Base-by-base conservation (phyloP, 2,329 filamentous ascomycete species). In the Sporothrix dimorphospora region DNA sequence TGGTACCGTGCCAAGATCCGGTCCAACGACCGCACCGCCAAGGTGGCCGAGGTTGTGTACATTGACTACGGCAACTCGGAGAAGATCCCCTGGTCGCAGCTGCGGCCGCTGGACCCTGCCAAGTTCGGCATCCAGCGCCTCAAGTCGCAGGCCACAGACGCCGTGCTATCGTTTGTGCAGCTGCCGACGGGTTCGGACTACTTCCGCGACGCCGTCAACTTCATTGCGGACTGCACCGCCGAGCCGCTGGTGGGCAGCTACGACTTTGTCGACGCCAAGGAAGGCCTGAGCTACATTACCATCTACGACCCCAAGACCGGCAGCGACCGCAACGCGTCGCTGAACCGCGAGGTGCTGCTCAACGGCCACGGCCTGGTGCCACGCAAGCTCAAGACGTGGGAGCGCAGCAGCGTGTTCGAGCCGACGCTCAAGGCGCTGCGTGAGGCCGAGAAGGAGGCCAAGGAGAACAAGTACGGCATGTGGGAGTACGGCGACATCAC, bases 401-500 rank as follows among this genome's bases (percentile, higher is more conserved):
- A 98, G 86, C 88, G 91, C 71, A 88, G 87, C 81, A 83, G 82
- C 72, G 90, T 89, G 9, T 92, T 93, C 61, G 87, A 87, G 72
- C 87, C 92, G 45, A 89, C 94, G 57, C 82, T 97, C 74, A 88
- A 89, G 81, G 88, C 88, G 77, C 83, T 98, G 74, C 90, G 88
- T 78, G 87, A 91, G 81, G 88, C 91, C 69, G 91, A 97, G 85
- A 85, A 87, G 47, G 86, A 91, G 81, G 95, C 95, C 4, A 97
- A 97, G 88, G 85, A 88, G 71, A 90, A 90, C 72, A 89, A 94
- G 74, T 86, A 90, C 76, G 96, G 96, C 57, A 96, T 97, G 88
- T 99, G 95, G 94, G 96, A 99, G 87, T 99, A 98, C 82, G 96
- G 96, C 77, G 96, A 98, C 81, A 87, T 97, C 79, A 97, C 94